Conservation (phyloP, 169 alveolate genomes). For the Plasmodium gonderi region DNA sequence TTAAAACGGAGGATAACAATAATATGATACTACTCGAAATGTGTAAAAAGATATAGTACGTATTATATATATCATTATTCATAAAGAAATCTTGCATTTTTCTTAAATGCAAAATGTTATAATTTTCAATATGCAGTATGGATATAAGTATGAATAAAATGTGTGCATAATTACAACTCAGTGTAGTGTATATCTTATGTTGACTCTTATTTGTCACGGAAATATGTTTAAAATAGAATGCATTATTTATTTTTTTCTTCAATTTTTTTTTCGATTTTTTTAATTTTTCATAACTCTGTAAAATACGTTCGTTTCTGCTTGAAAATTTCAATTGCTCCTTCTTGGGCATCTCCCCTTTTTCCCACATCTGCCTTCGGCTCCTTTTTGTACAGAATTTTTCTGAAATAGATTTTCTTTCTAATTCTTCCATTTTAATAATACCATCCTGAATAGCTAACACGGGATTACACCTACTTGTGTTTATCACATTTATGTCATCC, state of each 20-base stretch:
- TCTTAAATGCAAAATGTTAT: slow-evolving; percentile 55
- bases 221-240: slow-evolving; percentile 21
- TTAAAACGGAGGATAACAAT: slow-evolving; percentile 51
- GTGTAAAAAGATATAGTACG: slow-evolving; percentile 58
- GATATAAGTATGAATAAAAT: slow-evolving; percentile 50
- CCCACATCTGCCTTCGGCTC: neutral
- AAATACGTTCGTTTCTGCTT: neutral
- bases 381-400: neutral
- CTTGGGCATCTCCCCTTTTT: neutral
- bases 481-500: no score
- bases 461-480: no score
- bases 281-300: slow-evolving; percentile 33
- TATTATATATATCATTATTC: slow-evolving; percentile 58
- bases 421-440: neutral
- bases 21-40: slow-evolving; percentile 56
- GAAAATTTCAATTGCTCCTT: neutral
- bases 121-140: slow-evolving; percentile 62
- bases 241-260: slow-evolving; percentile 31
- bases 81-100: slow-evolving; percentile 42
- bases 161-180: slow-evolving; percentile 33
- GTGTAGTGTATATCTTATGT: slow-evolving; percentile 37
- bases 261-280: slow-evolving; percentile 35
- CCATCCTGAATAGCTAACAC: neutral
- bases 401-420: neutral
- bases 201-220: slow-evolving; percentile 18